Base-by-base conservation (phyloP, 371 early-diverging fungal genomes). In the Capillidium rhysosporum region DNA sequence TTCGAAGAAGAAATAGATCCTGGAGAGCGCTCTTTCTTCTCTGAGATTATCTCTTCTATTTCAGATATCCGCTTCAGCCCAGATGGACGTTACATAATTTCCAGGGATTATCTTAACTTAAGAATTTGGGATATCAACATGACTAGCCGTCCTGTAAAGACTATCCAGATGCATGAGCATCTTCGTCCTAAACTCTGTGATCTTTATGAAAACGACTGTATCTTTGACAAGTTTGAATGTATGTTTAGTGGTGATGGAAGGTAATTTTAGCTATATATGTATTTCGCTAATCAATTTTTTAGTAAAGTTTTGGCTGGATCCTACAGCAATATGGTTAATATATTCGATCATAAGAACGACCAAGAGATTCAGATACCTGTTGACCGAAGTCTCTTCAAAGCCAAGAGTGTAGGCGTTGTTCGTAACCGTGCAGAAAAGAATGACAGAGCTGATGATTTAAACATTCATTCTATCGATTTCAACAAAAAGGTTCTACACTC, bases 171-270 rank as follows among this genome's bases (percentile, higher is more conserved):
- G 38, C 96, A 96, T 63, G 93, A 97, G 58, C 87, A 92, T 56
- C 68, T 97, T 40, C 77, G 85, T 60, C 79, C 76, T 63, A 90
- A 89, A 66, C 74, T 97, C 34, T 95, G 95, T 66, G 98, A 97
- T 59, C 70, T 96, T 40, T 97, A 97, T 69, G 98, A 96, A 63
- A 95, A 91, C 67, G 98, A 97, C 65, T 92, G 90, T 69, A 95
- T 97, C 62, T 97, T 97, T 72, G 98, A 97, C 73, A 96, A 96
- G 69, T 97, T 97, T 59, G 98, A 96, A 66, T 92, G 93, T 71
- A 88, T 79, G 46, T 88, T 92, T 60, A 88, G 88, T 61, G 95
- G 94, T 16, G 87, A 93, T 62, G 92, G 91, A 57, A 63, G 59
- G 69, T 69, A 66, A 24, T 62, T 56, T 57, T 26, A 34, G 12